Evolutionary conservation across 2,329 filamentous ascomycete species (phyloP), one percentile per base, ranked within the genome.

Genomic region (Colletotrichum tropicicola): DNA sequence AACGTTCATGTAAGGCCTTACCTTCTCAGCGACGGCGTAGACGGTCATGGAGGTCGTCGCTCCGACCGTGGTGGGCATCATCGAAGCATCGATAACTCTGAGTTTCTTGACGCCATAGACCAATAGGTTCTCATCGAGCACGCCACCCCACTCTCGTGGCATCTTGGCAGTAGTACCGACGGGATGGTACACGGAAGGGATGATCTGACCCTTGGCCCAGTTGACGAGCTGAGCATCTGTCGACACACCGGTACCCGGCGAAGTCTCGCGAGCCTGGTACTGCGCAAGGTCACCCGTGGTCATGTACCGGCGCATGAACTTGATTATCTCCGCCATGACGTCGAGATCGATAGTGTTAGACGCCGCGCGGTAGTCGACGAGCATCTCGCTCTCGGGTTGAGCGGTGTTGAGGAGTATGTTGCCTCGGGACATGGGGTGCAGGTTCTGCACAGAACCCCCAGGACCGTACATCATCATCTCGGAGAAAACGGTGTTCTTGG

Each of bases 381-480:
- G 43, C 21, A 70, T 68, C 49, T 69, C 66, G 6, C 54, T 56
- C 41, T 69, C 66, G 6, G 71, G 72, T 37, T 71, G 56, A 2
- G 66, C 48, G 0, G 67, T 59, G 58, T 74, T 69, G 23, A 73
- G 61, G 12, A 64, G 63, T 23, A 73, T 67, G 23, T 54, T 68
- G 44, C 71, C 71, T 28, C 70, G 70, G 4, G 69, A 71, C 35
- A 67, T 53, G 25, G 66, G 67, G 58, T 73, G 71, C 21, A 73
- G 64, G 49, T 70, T 72, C 58, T 71, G 67, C 17, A 71, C 68
- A 7, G 68, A 69, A 10, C 70, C 70, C 5, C 70, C 68, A 8
- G 71, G 69, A 0, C 67, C 66, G 52, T 61, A 59, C 44, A 70
- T 82, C 68, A 85, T 85, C 39, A 85, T 77, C 51, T 74, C 75